Conservation (phyloP, 2,329 filamentous ascomycete species). For the Aspergillus oerlinghausenensis region DNA sequence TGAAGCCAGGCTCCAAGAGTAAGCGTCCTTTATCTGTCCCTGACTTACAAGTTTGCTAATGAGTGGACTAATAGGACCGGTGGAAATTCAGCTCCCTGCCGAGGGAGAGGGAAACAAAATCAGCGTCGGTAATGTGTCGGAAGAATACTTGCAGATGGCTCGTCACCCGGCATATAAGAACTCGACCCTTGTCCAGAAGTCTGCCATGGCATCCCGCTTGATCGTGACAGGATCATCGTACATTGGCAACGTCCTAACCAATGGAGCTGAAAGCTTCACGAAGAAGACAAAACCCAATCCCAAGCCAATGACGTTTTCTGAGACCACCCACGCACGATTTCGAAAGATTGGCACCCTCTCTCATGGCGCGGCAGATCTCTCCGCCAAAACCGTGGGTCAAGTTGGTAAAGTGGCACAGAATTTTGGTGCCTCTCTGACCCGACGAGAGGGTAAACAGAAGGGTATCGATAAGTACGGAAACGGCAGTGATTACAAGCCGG, state of each 20-base stretch:
- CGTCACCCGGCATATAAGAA: constrained; percentile 89
- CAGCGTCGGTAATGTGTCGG: constrained; percentile 44
- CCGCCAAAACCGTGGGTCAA: constrained; percentile 79
- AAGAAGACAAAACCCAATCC: constrained; percentile 70
- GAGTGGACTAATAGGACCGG: constrained; percentile 37
- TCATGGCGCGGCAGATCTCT: constrained; percentile 69
- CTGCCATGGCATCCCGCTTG: constrained; percentile 80
- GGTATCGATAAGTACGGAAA: constrained; percentile 68
- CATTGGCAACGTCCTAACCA: constrained; percentile 71
- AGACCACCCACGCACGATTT: constrained; percentile 76
- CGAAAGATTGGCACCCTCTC: constrained; percentile 89
- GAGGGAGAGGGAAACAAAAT: constrained; percentile 46
- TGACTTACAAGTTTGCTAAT: not conserved
- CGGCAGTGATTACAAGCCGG: constrained; percentile 70
- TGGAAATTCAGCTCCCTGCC: constrained; percentile 44
- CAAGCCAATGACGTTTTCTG: constrained; percentile 83
- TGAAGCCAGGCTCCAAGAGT: constrained; percentile 92
- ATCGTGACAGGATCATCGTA: constrained; percentile 84
- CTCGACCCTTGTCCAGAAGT: constrained; percentile 79
- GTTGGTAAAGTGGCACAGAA: constrained; percentile 85
- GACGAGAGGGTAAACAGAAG: constrained; percentile 52
- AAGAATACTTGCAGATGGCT: constrained; percentile 66
- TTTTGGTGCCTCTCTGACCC: constrained; percentile 69
- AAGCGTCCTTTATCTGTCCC: constrained; percentile 24
- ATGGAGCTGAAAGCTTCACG: constrained; percentile 74